Evolutionary conservation across 1,284 basidiomycete genomes (phyloP).

Genomic region (Cutaneotrichosporon arboriforme): DNA sequence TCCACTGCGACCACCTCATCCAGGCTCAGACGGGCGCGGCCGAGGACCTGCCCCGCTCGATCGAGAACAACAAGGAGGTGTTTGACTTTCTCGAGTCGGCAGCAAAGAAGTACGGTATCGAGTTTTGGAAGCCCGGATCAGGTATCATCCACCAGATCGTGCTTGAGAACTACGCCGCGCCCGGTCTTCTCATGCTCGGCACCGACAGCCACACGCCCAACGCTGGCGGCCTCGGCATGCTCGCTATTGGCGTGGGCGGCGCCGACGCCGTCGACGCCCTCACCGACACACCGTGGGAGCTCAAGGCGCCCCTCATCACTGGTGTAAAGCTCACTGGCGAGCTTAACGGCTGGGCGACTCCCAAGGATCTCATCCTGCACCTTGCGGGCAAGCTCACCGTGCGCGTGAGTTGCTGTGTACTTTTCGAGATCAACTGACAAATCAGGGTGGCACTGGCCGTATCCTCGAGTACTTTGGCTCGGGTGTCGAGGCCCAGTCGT

Average conservation of each 20-base stretch:
- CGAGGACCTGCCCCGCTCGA: constrained; percentile 55
- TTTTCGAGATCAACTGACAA: background rate
- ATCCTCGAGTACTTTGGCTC: constrained; percentile 97
- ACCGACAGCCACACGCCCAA: constrained; percentile 97
- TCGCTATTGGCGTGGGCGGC: constrained; percentile 97
- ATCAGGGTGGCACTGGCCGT: constrained; percentile 84
- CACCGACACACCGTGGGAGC: constrained; percentile 97
- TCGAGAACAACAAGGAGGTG: constrained; percentile 88
- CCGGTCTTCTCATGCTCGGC: constrained; percentile 56
- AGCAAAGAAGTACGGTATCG: constrained; percentile 80
- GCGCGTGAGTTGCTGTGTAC: constrained; percentile 56
- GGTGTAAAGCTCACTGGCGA: constrained; percentile 88
- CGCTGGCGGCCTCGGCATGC: constrained; percentile 93
- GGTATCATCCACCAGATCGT: constrained; percentile 95
- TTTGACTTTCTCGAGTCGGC: constrained; percentile 98
- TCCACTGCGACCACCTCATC: constrained; percentile 96
- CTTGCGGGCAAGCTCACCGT: constrained; percentile 93
- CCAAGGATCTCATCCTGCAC: constrained; percentile 95
- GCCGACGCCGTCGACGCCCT: constrained; percentile 99
- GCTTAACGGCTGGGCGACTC: constrained; percentile 85
- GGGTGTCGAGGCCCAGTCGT: constrained; percentile 85
- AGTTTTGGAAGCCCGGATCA: constrained; percentile 91
- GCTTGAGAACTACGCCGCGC: constrained; percentile 91
- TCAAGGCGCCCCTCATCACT: constrained; percentile 86
- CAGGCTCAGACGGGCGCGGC: constrained; percentile 58